Evolutionary conservation across 129 eudicot species (phyloP).

Genomic region (Lactuca sativa): DNA sequence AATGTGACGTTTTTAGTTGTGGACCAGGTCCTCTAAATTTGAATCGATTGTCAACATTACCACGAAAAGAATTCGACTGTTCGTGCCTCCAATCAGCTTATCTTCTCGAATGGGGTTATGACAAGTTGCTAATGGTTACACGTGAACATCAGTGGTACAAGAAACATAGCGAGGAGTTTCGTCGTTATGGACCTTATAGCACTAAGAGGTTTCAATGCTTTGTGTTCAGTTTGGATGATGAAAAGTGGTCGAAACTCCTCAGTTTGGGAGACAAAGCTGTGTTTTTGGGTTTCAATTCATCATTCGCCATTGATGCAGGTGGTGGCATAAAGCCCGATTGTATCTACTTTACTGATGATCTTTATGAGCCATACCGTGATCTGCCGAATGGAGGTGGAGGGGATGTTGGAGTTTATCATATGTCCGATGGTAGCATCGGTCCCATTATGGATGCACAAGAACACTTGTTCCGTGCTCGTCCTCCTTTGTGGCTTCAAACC

Average conservation of each 20-base stretch:
- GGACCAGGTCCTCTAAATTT: background rate
- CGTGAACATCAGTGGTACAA: slow-evolving; percentile 25
- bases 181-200: slow-evolving; percentile 21
- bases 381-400: slow-evolving; percentile 30
- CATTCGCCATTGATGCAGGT: slow-evolving; percentile 20
- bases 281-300: slow-evolving; percentile 31
- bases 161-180: slow-evolving; percentile 14
- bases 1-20: slow-evolving; percentile 14
- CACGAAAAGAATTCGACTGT: slow-evolving; percentile 4
- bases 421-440: slow-evolving; percentile 23
- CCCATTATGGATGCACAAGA: slow-evolving; percentile 19
- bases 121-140: slow-evolving; percentile 28
- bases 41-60: slow-evolving; percentile 18
- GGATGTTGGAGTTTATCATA: slow-evolving; percentile 32
- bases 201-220: slow-evolving; percentile 22
- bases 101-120: slow-evolving; percentile 27
- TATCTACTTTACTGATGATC: slow-evolving; percentile 36
- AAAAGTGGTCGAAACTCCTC: slow-evolving; percentile 18
- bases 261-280: slow-evolving; percentile 28
- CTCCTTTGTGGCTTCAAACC: slow-evolving; percentile 35
- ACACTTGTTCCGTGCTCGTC: slow-evolving; percentile 21
- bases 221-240: slow-evolving; percentile 22
- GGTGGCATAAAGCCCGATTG: slow-evolving; percentile 19
- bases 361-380: slow-evolving; percentile 28
- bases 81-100: slow-evolving; percentile 20